Base-by-base conservation (phyloP, 2,329 filamentous ascomycete genomes). In the Curvularia verruculosa region DNA sequence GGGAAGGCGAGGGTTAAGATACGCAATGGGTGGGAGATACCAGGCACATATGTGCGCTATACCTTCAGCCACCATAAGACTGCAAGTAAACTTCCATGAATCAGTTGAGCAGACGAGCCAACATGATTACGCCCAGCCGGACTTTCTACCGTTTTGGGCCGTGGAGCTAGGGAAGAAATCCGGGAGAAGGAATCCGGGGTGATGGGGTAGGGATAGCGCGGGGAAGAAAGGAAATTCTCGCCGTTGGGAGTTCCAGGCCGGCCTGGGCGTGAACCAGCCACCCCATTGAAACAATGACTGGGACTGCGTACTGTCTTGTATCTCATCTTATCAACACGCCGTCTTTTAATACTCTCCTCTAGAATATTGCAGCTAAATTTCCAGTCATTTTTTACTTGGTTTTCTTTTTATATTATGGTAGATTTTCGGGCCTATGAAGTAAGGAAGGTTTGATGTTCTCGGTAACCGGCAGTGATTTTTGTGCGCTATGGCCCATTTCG, bases 51-150 rank as follows among this genome's bases (percentile, higher is more conserved):
- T 18, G 36, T 60, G 49, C 51, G 39, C 34, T 49, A 12, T 48
- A 29, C 48, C 31, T 24, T 62, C 60, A 57, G 60, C 23, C 54
- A 53, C 24, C 36, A 43, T 36, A 57, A 31, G 36, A 51, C 57
- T n/a, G n/a, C n/a, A n/a, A n/a, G n/a, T 54, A 62, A 21, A 54
- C 51, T 49, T 48, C 59, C 58, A 59, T 56, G 59, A 10, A 31
- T 50, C 8, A 31, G 5, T 18, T 36, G 12, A 50, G 19, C 18
- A n/a, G 15, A 41, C 37, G 29, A 50, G 43, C 37, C 36, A 26
- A 43, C 49, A 58, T 43, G 26, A 51, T 54, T 48, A 52, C 48
- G 58, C 58, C 54, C 54, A 58, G 48, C 48, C 36, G 36, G 36
- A 19, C n/a, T 39, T 39, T 19, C 9, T 39, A n/a, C 36, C 36